Evolutionary conservation across 2,329 filamentous ascomycete species (phyloP).

Genomic region (Hyphodiscus sp.): DNA sequence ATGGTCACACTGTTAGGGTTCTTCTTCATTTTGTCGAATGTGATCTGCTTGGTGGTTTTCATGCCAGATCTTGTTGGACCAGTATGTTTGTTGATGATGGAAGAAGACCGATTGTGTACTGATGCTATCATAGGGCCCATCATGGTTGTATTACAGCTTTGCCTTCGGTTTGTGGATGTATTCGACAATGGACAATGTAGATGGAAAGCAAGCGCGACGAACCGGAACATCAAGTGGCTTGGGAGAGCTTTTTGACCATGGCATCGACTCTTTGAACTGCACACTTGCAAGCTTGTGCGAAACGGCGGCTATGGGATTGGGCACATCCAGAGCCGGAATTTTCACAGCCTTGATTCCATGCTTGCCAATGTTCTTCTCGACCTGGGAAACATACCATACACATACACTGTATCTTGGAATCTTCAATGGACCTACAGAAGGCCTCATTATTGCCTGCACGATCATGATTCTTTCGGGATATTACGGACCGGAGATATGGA

Average conservation of each 20-base stretch:
- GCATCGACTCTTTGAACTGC: conserved; percentile 97
- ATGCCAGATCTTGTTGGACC: conserved; percentile 90
- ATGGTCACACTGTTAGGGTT: conserved; percentile 96
- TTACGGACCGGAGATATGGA: conserved; percentile 86
- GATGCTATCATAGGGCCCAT: conserved; percentile 55
- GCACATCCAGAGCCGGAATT: conserved; percentile 74
- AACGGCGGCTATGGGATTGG: conserved; percentile 87
- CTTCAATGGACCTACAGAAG: conserved; percentile 96
- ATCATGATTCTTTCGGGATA: conserved; percentile 85
- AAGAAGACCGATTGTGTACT: conserved; percentile 6
- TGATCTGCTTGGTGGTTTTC: conserved; percentile 64
- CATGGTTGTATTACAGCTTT: conserved; percentile 95
- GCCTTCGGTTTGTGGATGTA: conserved; percentile 97
- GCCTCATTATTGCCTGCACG: conserved; percentile 76
- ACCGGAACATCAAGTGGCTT: conserved; percentile 93
- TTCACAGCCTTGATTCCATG: conserved; percentile 90
- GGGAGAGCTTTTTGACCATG: conserved; percentile 96
- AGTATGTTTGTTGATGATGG: conserved; percentile 43
- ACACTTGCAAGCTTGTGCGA: conserved; percentile 87
- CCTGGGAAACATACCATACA: conserved; percentile 98
- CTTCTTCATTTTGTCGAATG: conserved; percentile 84
- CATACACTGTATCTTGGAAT: conserved; percentile 94
- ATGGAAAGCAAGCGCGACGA: conserved; percentile 92
- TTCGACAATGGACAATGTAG: conserved; percentile 98
- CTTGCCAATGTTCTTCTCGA: conserved; percentile 98